A percentile compares a stretch with the other conserved stretches of the same genome.
Evolutionary conservation across 306 rosid genomes (phyloP).

Genomic region (Vicia faba): DNA sequence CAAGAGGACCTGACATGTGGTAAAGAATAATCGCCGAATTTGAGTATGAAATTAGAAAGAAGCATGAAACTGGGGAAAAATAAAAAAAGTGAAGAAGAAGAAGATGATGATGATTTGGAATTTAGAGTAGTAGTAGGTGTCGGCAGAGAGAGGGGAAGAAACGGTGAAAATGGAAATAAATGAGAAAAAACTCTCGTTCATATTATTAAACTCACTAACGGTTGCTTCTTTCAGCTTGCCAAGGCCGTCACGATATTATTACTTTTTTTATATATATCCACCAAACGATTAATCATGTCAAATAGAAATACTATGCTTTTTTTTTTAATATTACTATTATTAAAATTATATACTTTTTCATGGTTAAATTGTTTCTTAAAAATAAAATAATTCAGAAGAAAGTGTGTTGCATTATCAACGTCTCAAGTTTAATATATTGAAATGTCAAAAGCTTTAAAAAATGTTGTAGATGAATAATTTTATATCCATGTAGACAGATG

Average conservation of each 20-base stretch:
- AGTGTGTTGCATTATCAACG: too few species aligned
- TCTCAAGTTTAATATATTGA: too few species aligned
- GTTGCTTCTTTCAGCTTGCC: constrained; percentile 22
- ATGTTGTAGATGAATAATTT: too few species aligned
- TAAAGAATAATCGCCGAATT: constrained; percentile 4
- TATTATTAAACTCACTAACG: constrained; percentile 26
- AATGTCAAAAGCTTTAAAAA: too few species aligned
- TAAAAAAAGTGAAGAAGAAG: background rate
- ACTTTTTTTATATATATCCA: background rate
- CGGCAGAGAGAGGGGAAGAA: constrained; percentile 36
- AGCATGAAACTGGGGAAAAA: background rate
- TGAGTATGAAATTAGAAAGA: constrained; percentile 33
- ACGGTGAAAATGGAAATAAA: constrained; percentile 15
- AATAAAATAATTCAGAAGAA: too few species aligned
- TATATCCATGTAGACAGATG: too few species aligned
- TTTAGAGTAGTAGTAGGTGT: constrained; percentile 17
- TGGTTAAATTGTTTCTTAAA: too few species aligned
- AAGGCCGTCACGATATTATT: background rate
- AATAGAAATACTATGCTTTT: too few species aligned
- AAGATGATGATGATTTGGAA: background rate
- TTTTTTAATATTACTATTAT: too few species aligned
- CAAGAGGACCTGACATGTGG: constrained; percentile 81
- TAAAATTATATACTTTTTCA: too few species aligned
- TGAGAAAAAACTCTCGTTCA: background rate
- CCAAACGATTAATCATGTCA: too few species aligned